Base-by-base conservation (phyloP, 176 grass and related monocot genomes). In the Aegilops umbellulata region DNA sequence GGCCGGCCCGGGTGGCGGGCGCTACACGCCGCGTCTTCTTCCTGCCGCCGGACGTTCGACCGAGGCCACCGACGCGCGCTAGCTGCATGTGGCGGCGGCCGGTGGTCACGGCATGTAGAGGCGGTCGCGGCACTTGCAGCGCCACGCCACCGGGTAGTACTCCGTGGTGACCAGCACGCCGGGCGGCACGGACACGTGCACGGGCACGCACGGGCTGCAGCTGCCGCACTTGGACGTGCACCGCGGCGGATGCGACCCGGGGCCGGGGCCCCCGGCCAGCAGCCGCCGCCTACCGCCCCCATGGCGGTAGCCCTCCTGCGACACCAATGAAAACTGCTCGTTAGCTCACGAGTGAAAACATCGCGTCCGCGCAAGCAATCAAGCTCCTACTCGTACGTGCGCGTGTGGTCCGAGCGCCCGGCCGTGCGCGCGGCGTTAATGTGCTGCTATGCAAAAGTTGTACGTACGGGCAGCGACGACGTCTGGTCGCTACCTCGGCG, bases 111-210 rank as follows among this genome's bases (percentile, higher is more conserved):
- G 95, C 92, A 89, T 85, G 84, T 89, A 97, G 76, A 97, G 88
- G 80, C 88, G 89, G 90, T 97, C 83, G 82, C 88, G 77, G 78
- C 95, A 97, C 80, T 97, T 97, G 92, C 95, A 97, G 0, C 94
- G 92, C 95, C 95, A 97, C 35, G 95, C 90, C 88, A 94, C 95
- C 47, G 95, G 95, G 90, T 97, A 97, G 90, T 97, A 97, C 86
- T 97, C 95, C 3, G 92, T 72, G 86, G 86, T 90, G 71, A 92
- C 90, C 2, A 89, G 78, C 6, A 76, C 88, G 46, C 94, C 92
- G 0, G 92, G 90, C 24, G 95, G 95, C 47, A 97, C 90, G 77
- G 92, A 78, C 27, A 97, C 90, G 74, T 97, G 92, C 49, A 97
- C 92, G 25, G 94, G 92, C 78, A 68, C 46, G 80, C 94, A 97